Base-by-base conservation (phyloP, 495 filamentous ascomycete genomes). In the Aspergillus biplanus region DNA sequence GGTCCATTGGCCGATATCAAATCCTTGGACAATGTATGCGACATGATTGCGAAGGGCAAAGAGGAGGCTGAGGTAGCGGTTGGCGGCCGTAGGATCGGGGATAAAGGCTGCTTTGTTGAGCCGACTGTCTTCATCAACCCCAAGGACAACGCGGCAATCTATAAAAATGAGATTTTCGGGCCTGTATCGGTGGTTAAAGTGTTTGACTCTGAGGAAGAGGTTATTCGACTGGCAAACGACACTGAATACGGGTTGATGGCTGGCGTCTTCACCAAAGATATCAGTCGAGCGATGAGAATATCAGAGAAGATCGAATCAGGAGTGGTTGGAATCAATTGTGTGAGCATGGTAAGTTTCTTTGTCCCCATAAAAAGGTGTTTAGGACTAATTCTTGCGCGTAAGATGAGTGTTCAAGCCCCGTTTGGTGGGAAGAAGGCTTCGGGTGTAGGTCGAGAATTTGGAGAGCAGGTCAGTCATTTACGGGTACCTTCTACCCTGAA, bases 361-460 rank as follows among this genome's bases (percentile, higher is more conserved):
- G 2, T 12, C 15, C 12, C 11, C 18, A 12, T 6, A 52, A 31
- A 6, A 6, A 7, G 0, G 49, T 27, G 49, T 21, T 12, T 21
- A 27, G 6, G 5, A 11, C 49, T 52, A 31, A 52, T 31, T 11
- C 2, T 31, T 11, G 12, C 18, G n/a, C 49, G 18, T 21, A 33
- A 52, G 49, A 52, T 52, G 6, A 52, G 31, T 52, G 49, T 52
- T 12, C 49, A 52, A 21, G 12, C 31, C 18, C 49, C 49, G 18
- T 52, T 52, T 52, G 49, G 49, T 5, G 49, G 49, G n/a, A 52
- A 52, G 49, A 52, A 52, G 49, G n/a, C 13, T 11, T 52, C 49
- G 15, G 49, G 49, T 21, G 31, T 52, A 21, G 49, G 49, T 32
- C 18, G 49, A 31, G 49, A 52, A 31, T 52, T 52, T 31, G 49